Percentiles rank a stretch among this genome's conserved stretches.
These are phyloP conservation scores for Hondaea fermentalgiana DNA, from an alignment of 108 stramenopile genomes.

Conservation along the genomic window DNA sequence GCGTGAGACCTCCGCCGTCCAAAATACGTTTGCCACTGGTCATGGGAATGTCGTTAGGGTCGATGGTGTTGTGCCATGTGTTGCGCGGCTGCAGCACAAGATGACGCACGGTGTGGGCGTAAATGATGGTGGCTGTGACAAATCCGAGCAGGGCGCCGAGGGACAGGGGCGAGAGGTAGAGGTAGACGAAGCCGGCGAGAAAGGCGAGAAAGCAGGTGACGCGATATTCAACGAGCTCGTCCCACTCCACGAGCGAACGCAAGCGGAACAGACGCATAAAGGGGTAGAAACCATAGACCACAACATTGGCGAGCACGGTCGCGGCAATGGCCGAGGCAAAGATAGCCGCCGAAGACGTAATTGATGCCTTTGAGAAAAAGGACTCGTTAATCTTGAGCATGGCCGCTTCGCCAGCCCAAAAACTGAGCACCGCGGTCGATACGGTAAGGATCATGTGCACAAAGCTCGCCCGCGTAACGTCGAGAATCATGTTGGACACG, in stretches of 20 bases:
- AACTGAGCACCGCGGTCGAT: not conserved
- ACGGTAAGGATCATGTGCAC: not conserved
- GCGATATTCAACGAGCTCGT: constrained; percentile 1
- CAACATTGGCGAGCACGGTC: not conserved
- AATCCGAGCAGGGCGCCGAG: constrained; percentile 3
- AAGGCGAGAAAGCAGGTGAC: constrained; percentile 6
- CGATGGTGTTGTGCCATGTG: constrained; percentile 18
- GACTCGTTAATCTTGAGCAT: not conserved
- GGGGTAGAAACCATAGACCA: not conserved
- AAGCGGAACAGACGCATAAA: not conserved
- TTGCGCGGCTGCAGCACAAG: constrained; percentile 4
- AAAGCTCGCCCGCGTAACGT: not conserved
- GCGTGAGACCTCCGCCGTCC: not conserved
- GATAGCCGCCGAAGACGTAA: not conserved
- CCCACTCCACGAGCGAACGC: not conserved
- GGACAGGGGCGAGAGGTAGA: not conserved
- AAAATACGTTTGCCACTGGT: constrained; percentile 8
- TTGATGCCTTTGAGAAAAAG: not conserved
- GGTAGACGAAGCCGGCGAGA: not conserved
- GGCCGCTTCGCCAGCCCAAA: not conserved
- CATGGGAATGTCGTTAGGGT: constrained; percentile 8
- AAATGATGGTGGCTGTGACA: not conserved
- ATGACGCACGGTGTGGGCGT: constrained; percentile 1
- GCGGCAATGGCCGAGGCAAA: not conserved
- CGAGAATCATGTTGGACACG: not conserved